These are phyloP conservation scores for Dicorynia guianensis DNA, from an alignment of 306 rosid species.

Conservation along the genomic window DNA sequence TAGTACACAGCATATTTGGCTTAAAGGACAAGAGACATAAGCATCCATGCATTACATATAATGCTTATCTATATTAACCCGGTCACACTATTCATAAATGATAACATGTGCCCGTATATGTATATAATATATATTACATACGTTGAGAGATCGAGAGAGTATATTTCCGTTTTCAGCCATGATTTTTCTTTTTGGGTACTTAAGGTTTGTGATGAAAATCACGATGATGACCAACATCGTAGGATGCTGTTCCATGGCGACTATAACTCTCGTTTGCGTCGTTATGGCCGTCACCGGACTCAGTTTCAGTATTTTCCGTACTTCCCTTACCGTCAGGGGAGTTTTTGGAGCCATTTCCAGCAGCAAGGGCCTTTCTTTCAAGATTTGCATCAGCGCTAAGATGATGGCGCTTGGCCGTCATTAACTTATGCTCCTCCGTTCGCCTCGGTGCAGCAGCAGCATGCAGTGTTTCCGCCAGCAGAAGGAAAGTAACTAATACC, in stretches of 20 bases:
- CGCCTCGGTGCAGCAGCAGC: neutral
- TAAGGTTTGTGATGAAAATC: too few species aligned
- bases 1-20: too few species aligned
- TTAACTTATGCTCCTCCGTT: neutral
- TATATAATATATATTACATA: too few species aligned
- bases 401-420: neutral
- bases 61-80: too few species aligned
- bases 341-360: neutral
- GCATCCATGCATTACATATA: too few species aligned
- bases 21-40: too few species aligned
- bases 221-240: too few species aligned
- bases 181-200: too few species aligned
- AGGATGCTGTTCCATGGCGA: neutral
- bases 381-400: neutral
- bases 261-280: neutral
- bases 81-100: too few species aligned
- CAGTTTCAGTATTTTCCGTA: neutral
- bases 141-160: too few species aligned
- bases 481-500: neutral
- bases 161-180: too few species aligned
- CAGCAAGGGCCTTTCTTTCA: neutral
- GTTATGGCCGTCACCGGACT: neutral
- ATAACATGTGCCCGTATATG: too few species aligned
- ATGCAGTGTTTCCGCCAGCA: neutral
- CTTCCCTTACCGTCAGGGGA: neutral